A percentile compares a stretch with the other conserved stretches of the same genome.
These are phyloP conservation scores for Jatropha curcas DNA, from an alignment of 345 rosid species.

Conservation along the genomic window DNA sequence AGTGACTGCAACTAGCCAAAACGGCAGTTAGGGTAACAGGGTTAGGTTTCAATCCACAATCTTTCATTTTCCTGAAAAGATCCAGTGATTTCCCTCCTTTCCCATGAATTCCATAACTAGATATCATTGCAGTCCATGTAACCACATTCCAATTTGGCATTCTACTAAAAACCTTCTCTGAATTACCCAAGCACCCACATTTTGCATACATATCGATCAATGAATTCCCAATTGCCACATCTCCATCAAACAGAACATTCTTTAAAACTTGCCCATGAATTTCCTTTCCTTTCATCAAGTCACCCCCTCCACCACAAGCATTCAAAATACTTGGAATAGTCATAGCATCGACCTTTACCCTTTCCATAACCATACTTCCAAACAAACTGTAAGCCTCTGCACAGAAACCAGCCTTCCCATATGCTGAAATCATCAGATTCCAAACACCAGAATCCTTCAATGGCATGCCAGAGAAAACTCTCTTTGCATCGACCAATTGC, in stretches of 20 bases:
- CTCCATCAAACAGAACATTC: constrained; percentile 2
- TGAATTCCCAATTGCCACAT: constrained; percentile 25
- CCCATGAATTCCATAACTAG: constrained; percentile 29
- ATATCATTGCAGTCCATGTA: constrained; percentile 28
- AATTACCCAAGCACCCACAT: constrained; percentile 19
- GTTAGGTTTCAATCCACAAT: constrained; percentile 23
- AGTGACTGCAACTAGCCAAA: constrained; percentile 29
- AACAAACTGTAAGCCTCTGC: constrained; percentile 18
- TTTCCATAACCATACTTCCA: constrained; percentile 17
- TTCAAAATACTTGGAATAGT: constrained; percentile 18
- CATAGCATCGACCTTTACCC: constrained; percentile 17
- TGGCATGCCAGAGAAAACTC: constrained; percentile 17
- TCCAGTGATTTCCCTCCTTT: constrained; percentile 16
- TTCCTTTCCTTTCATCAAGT: constrained; percentile 27
- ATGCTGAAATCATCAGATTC: constrained; percentile 28
- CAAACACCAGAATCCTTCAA: constrained; percentile 29
- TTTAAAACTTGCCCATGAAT: constrained; percentile 24
- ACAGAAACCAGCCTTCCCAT: constrained; percentile 26
- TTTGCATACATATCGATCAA: constrained; percentile 28
- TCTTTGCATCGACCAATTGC: constrained; percentile 16
- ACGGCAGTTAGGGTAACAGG: constrained; percentile 26
- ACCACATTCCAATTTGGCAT: constrained; percentile 17
- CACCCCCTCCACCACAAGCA: constrained; percentile 28
- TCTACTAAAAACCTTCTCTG: constrained; percentile 22
- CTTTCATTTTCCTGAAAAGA: constrained; percentile 18